phyloP scores from a whole-genome alignment of 1,284 basidiomycete species.

The Abortiporus biennis region DNA sequence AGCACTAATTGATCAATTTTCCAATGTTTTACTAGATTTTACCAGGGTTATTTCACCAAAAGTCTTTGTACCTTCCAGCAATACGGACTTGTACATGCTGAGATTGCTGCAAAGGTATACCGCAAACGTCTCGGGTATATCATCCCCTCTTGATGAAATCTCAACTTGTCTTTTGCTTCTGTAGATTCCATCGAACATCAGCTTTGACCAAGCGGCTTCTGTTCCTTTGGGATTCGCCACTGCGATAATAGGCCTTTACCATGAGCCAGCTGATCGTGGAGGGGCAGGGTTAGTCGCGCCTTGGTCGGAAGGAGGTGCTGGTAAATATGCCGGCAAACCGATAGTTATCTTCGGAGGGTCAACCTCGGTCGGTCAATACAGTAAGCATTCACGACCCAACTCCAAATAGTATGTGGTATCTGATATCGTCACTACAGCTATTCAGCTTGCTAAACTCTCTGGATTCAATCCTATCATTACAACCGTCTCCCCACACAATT shows the following conservation, averaged over 20 bases:
- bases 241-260: constrained; percentile 24
- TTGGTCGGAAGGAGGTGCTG: constrained; percentile 14
- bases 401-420: background rate
- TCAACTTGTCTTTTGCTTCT: too few species aligned
- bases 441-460: constrained; percentile 40
- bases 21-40: too few species aligned
- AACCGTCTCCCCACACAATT: constrained; percentile 38
- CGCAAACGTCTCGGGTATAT: background rate
- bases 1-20: too few species aligned
- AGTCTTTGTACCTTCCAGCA: constrained; percentile 40
- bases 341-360: constrained; percentile 28
- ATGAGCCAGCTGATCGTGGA: background rate
- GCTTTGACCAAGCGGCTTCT: constrained; percentile 36
- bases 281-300: constrained; percentile 11
- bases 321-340: constrained; percentile 21
- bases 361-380: constrained; percentile 27
- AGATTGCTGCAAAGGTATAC: constrained; percentile 36
- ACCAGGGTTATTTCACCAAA: constrained; percentile 2
- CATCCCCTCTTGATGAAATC: background rate
- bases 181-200: constrained; percentile 37
- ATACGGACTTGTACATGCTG: constrained; percentile 35
- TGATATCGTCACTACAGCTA: constrained; percentile 15
- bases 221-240: constrained; percentile 20
- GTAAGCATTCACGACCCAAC: constrained; percentile 12
- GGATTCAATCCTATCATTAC: constrained; percentile 45